Evolutionary conservation across 148 eudicot species (phyloP), one percentile per base, ranked within the genome.

Genomic region (Fagopyrum esculentum): DNA sequence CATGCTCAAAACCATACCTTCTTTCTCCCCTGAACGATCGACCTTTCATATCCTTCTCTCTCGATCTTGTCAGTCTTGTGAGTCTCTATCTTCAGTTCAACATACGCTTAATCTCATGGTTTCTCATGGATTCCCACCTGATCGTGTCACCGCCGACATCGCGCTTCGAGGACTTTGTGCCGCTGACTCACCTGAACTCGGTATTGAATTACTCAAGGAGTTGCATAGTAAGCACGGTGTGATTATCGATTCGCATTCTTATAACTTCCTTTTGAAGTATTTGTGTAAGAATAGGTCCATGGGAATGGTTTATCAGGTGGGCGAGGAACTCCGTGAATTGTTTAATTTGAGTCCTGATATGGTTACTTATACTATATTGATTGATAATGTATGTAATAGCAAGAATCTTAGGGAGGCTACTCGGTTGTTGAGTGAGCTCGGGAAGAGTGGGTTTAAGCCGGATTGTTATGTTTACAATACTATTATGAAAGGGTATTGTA

Each of bases 401-500:
- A 86, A 82, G 88, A 90, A 94, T 74, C 74, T 94, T 8, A 75
- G 97, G 3, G 98, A 91, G 83, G 98, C 97, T 2, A 89, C 83
- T 0, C 76, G 92, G 70, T 82, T 94, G 71, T 74, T 94, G 75
- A 83, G 80, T 6, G 83, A 91, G 83, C 80, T 90, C 79, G 75
- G 63, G 5, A 83, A 83, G 73, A 88, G 84, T 4, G 97, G 96
- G 2, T 87, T 86, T 73, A 91, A 90, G 85, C 97, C 98, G 0
- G 98, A 94, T 84, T 73, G 84, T 61, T 94, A 89, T 55, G 87
- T 94, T 29, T 94, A 90, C 68, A 94, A 91, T 73, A 89, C 90
- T 2, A 80, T 91, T 50, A 91, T 91, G 98, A 91, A 90, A 80
- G 98, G 98, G 3, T 85, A 89, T 79, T 87, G 93, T 78, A 84